These are phyloP conservation scores for Sarocladium oryzae DNA, from an alignment of 2,329 filamentous ascomycete species.

Conservation along the genomic window DNA sequence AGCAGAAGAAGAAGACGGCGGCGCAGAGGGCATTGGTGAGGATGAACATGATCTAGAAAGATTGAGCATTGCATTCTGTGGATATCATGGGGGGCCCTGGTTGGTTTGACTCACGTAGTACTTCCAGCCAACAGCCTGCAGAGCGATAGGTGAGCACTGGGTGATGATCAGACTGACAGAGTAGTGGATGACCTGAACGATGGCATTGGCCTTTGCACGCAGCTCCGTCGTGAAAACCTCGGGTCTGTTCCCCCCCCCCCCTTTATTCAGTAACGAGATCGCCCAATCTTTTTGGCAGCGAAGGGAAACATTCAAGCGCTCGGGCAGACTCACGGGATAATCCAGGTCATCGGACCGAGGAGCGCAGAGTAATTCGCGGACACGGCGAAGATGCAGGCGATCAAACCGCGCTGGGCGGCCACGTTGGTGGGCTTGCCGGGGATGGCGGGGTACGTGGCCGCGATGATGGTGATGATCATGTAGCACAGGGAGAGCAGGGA, in stretches of 20 bases:
- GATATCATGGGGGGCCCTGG: too few species aligned
- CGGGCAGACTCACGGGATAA: conserved; percentile 28
- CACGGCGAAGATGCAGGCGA: conserved; percentile 30
- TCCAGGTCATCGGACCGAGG: conserved; percentile 35
- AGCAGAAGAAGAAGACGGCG: conserved; percentile 26
- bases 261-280: not conserved
- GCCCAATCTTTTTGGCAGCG: too few species aligned
- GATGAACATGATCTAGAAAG: conserved; percentile 29
- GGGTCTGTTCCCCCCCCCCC: conserved; percentile 21
- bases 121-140: conserved; percentile 33
- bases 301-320: too few species aligned
- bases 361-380: conserved; percentile 28
- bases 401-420: conserved; percentile 30
- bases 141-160: conserved; percentile 32
- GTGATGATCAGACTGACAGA: conserved; percentile 34
- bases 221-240: conserved; percentile 35
- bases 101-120: conserved; percentile 27
- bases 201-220: conserved; percentile 33
- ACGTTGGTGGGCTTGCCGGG: conserved; percentile 30
- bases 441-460: conserved; percentile 27
- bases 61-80: too few species aligned
- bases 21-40: conserved; percentile 31
- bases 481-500: conserved; percentile 29
- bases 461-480: conserved; percentile 32
- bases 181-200: conserved; percentile 34